Conservation (phyloP, 257 asterid species). For the Solanum chiquidenum region DNA sequence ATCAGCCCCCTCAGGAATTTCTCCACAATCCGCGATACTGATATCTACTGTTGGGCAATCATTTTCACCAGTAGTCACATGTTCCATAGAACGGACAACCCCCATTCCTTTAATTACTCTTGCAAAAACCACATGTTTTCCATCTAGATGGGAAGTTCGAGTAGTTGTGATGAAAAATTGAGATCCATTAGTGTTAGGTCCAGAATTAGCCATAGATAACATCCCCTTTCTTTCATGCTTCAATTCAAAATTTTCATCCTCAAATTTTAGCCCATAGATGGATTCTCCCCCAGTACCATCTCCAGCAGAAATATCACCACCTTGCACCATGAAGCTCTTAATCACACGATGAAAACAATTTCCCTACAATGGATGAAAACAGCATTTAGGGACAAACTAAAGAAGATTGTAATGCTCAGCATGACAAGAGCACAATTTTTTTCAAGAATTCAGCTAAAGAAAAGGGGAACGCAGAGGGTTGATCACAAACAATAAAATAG, state of each 20-base stretch:
- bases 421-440: not conserved
- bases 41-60: slow-evolving; percentile 61
- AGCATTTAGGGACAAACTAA: slow-evolving; percentile 2
- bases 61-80: slow-evolving; percentile 49
- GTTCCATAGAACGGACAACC: slow-evolving; percentile 80
- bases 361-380: slow-evolving; percentile 37
- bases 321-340: slow-evolving; percentile 92
- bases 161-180: slow-evolving; percentile 91
- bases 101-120: slow-evolving; percentile 93
- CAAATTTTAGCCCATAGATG: slow-evolving; percentile 78
- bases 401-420: not conserved
- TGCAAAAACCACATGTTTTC: slow-evolving; percentile 88
- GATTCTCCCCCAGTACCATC: slow-evolving; percentile 97
- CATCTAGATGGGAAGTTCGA: slow-evolving; percentile 84
- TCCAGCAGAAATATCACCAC: slow-evolving; percentile 87
- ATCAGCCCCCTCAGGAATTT: slow-evolving; percentile 72
- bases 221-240: slow-evolving; percentile 93
- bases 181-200: slow-evolving; percentile 80
- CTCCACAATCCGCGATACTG: slow-evolving; percentile 64
- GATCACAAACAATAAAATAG: not conserved
- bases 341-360: slow-evolving; percentile 77
- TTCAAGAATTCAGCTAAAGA: not conserved
- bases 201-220: slow-evolving; percentile 91
- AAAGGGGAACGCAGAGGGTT: not conserved
- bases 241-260: slow-evolving; percentile 74